phyloP scores from a whole-genome alignment of 495 filamentous ascomycete genomes.

The Hypomontagnella monticulosa region DNA sequence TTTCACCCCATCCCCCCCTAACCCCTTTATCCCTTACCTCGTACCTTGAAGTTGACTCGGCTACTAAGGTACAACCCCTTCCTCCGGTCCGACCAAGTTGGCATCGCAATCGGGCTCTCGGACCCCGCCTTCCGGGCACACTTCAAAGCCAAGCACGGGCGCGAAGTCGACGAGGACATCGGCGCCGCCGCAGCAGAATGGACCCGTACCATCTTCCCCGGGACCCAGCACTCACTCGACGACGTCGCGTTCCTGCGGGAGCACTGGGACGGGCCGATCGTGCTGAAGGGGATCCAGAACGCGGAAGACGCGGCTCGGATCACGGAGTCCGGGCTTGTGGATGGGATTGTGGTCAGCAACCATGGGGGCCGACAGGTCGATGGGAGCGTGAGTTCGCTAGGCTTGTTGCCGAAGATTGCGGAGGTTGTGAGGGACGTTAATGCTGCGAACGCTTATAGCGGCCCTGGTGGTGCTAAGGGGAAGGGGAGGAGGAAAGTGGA shows the following conservation, averaged over 20 bases:
- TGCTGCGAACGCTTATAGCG: neutral
- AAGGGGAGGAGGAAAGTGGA: slow-evolving; percentile 50
- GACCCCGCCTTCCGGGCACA: slow-evolving; percentile 41
- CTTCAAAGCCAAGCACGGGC: slow-evolving; percentile 32
- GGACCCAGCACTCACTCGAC: slow-evolving; percentile 44
- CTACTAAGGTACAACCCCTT: slow-evolving; percentile 35
- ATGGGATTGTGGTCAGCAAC: slow-evolving; percentile 67
- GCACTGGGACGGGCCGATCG: slow-evolving; percentile 58
- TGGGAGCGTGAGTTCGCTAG: slow-evolving; percentile 62
- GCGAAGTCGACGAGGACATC: slow-evolving; percentile 16
- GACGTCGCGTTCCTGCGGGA: slow-evolving; percentile 64
- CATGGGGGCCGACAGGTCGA: slow-evolving; percentile 72
- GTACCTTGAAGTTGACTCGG: neutral
- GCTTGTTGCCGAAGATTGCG: slow-evolving; percentile 62
- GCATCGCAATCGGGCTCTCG: slow-evolving; percentile 40
- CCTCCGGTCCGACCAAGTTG: slow-evolving; percentile 40
- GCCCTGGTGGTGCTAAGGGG: neutral
- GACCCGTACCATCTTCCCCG: slow-evolving; percentile 36
- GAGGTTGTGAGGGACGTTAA: slow-evolving; percentile 56
- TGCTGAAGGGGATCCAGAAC: slow-evolving; percentile 69
- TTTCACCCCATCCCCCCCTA: neutral
- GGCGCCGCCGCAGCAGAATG: slow-evolving; percentile 33
- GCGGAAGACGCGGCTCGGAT: slow-evolving; percentile 64
- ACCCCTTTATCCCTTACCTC: neutral
- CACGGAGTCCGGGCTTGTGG: slow-evolving; percentile 54